Evolutionary conservation across 2,329 filamentous ascomycete genomes (phyloP), one percentile per base, ranked within the genome.

Genomic region (Neofusicoccum laricinum): DNA sequence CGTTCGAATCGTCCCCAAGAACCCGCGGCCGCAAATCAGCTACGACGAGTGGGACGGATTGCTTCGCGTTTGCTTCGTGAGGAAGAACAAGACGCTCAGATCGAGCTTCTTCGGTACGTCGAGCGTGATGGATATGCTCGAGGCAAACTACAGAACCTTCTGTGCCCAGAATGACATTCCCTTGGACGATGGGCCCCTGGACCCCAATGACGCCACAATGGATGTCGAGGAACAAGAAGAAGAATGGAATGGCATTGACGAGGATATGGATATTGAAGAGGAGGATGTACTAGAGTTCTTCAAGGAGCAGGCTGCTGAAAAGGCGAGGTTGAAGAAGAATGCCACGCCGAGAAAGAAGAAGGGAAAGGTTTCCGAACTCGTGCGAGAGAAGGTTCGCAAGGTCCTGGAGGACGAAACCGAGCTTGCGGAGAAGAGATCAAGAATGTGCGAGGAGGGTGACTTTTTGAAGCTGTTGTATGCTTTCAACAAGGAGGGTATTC

Each of bases 31-130:
- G 61, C 89, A 92, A 70, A 93, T 98, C 68, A 91, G 88, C 74
- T 98, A 94, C 78, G 92, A 96, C 61, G 95, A 98, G 77, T 97
- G 93, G 89, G 94, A 98, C 73, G 93, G 94, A 10, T 83, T 98
- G 74, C 78, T 98, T 67, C 83, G 92, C 58, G 87, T 96, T 45
- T 88, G 88, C 66, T 97, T 97, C 70, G 88, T 90, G 61, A 84
- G 95, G 69, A 95, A 96, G 76, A 98, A 98, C 79, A 92, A 93
- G 77, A 97, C 92, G 0, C 81, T 98, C 62, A 84, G 93, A 43
- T 90, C 92, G 4, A 90, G 87, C 66, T 96, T 93, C 80, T 81
- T 96, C 59, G 90, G 90, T 15, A 93, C 90, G 14, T 89, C 87
- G 64, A 91, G 91, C 70, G 90, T 97, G 1, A 84, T 97, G 73